Base-by-base conservation (phyloP, 2,329 filamentous ascomycete species). In the Fusarium proliferatum region DNA sequence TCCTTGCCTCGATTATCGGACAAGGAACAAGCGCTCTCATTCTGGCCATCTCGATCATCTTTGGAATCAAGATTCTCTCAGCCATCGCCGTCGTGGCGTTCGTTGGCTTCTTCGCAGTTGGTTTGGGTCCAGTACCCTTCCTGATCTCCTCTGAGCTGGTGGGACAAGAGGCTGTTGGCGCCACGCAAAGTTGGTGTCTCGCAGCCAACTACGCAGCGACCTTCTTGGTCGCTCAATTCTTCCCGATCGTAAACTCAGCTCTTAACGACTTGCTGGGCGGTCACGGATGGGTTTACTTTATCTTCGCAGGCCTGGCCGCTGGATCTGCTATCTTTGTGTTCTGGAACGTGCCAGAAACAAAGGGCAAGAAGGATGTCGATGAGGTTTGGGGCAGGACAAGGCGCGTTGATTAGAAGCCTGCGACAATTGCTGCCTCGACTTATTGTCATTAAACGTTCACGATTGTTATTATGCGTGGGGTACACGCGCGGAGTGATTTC, bases 91-190 rank as follows among this genome's bases (percentile, higher is more conserved):
- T 97, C 1, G 86, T 98, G 16, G 84, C 92, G 33, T 99, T 98
- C 78, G 96, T 98, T 5, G 92, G 90, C 9, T 94, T 93, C 79
- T 99, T 98, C 76, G 96, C 94, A 1, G 89, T 97, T 19, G 96
- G 96, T 1, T 88, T 99, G 0, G 96, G 96, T 0, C 96, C 96
- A 0, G 94, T 99, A 2, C 96, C 96, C 0, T 99, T 98, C 82
- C 97, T 98, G 74, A 88, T 99, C 52, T 92, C 95, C 0, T 95
- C 94, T 3, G 96, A 98, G 82, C 89, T 98, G 6, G 96, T 98
- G 2, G 93, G 92, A 0, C 92, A 94, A 17, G 94, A 97, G 80
- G 96, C 96, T 0, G 95, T 98, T 0, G 95, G 96, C 3, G 94
- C 96, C 0, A 93, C 94, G 1, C 96, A 99, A 81, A 95, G 93